phyloP scores from a whole-genome alignment of 2,329 filamentous ascomycete genomes.

The Xenoacremonium recifei region DNA sequence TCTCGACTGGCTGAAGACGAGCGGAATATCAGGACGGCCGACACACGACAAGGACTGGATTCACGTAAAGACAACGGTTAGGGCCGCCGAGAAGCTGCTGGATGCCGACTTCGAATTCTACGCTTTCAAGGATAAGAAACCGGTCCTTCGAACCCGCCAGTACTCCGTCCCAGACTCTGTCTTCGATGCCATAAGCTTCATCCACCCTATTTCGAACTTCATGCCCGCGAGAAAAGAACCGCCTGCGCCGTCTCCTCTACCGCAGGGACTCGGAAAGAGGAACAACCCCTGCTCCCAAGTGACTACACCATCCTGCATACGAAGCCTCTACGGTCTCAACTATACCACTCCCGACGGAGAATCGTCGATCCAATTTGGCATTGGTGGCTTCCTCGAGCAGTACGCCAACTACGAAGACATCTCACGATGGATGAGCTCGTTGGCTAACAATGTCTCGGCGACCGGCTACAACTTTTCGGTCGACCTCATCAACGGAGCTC shows the following conservation, averaged over 20 bases:
- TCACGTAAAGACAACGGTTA: slow-evolving; percentile 40
- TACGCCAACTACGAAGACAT: slow-evolving; percentile 45
- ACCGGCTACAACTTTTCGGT: slow-evolving; percentile 39
- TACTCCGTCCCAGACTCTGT: slow-evolving; percentile 45
- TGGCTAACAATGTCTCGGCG: slow-evolving; percentile 35
- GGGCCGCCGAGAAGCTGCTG: slow-evolving; percentile 39
- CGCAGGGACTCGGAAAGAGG: slow-evolving; percentile 7
- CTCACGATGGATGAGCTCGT: slow-evolving; percentile 34
- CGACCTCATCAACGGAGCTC: slow-evolving; percentile 40
- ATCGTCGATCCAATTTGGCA: slow-evolving; percentile 40
- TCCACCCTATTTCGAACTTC: slow-evolving; percentile 50
- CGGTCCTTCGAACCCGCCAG: slow-evolving; percentile 42
- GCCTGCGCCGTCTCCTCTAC: slow-evolving; percentile 14
- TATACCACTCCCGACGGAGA: slow-evolving; percentile 27
- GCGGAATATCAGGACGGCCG: slow-evolving; percentile 32
- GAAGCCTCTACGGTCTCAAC: slow-evolving; percentile 45
- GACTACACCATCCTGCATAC: slow-evolving; percentile 41
- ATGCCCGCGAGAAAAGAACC: slow-evolving; percentile 39
- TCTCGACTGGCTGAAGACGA: slow-evolving; percentile 39
- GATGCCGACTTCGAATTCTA: slow-evolving; percentile 41
- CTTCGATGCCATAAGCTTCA: slow-evolving; percentile 39
- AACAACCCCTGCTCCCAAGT: slow-evolving; percentile 26
- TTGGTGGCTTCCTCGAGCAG: slow-evolving; percentile 51
- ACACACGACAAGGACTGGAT: slow-evolving; percentile 40
- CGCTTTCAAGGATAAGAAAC: slow-evolving; percentile 34